Conservation (phyloP, 106 monocot genomes). For the Posidonia australis region DNA sequence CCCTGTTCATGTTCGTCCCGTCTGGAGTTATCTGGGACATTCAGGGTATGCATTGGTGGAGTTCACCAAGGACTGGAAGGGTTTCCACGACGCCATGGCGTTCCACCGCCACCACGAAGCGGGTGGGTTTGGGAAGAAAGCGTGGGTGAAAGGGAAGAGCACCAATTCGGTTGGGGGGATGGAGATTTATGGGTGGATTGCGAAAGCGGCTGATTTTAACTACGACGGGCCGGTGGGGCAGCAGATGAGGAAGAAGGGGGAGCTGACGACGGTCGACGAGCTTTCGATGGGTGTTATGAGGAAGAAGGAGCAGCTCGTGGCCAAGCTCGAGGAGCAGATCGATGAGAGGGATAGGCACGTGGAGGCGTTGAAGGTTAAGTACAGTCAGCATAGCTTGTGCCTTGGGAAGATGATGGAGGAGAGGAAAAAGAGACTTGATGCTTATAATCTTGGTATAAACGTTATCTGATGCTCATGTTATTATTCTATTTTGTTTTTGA, state of each 20-base stretch:
- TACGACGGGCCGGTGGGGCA: background rate
- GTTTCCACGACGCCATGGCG: constrained; percentile 54
- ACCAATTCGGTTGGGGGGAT: background rate
- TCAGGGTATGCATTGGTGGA: constrained; percentile 57
- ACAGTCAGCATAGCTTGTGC: constrained; percentile 10
- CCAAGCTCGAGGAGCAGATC: constrained; percentile 27
- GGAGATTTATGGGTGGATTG: constrained; percentile 9
- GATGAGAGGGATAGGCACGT: constrained; percentile 26
- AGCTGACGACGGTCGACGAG: constrained; percentile 5
- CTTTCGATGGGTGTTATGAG: background rate
- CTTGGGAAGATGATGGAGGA: constrained; percentile 35
- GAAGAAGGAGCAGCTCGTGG: constrained; percentile 2
- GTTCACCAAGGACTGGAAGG: constrained; percentile 64
- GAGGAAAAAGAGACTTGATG: constrained; percentile 14
- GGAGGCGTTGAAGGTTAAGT: constrained; percentile 31
- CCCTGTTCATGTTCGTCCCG: constrained; percentile 36
- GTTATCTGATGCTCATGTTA: too few species aligned
- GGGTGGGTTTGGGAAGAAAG: constrained; percentile 23
- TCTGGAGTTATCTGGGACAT: constrained; percentile 45
- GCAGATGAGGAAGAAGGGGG: constrained; percentile 9
- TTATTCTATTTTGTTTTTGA: too few species aligned
- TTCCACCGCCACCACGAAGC: constrained; percentile 56
- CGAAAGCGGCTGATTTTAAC: background rate
- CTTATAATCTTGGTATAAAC: constrained; percentile 48
- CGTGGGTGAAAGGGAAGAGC: constrained; percentile 14